phyloP scores from a whole-genome alignment of 148 eudicot species.

The Dianthus caryophyllus region DNA sequence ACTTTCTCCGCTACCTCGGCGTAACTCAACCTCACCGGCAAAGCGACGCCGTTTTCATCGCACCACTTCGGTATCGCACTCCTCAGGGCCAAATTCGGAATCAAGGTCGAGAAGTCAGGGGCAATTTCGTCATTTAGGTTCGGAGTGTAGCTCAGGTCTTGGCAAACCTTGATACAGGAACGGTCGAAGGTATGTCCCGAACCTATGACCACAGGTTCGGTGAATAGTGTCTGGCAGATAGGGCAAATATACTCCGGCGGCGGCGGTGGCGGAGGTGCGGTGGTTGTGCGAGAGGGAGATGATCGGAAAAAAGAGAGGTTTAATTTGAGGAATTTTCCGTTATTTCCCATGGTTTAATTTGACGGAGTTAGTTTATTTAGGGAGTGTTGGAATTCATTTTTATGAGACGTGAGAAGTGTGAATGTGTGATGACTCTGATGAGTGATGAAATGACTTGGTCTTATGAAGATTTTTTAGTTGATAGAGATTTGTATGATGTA shows the following conservation, averaged over 20 bases:
- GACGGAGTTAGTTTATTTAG: background rate
- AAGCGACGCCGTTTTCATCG: slow-evolving; percentile 26
- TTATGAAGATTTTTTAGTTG: background rate
- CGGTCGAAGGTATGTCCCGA: slow-evolving; percentile 88
- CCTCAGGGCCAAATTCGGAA: slow-evolving; percentile 61
- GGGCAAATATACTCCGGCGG: slow-evolving; percentile 75
- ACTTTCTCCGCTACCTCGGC: slow-evolving; percentile 12
- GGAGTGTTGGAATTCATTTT: background rate
- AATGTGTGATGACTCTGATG: too few relatives aligned
- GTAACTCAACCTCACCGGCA: slow-evolving; percentile 31
- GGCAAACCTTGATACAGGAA: slow-evolving; percentile 47
- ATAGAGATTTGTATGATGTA: background rate
- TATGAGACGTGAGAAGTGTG: background rate
- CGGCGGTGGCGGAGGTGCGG: slow-evolving; percentile 18
- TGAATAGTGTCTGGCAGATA: slow-evolving; percentile 47
- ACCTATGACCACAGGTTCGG: slow-evolving; percentile 62
- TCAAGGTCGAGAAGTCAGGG: slow-evolving; percentile 44
- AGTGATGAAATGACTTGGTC: background rate
- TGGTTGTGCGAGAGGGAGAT: slow-evolving; percentile 8
- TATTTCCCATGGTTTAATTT: slow-evolving; percentile 19
- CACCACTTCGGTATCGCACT: slow-evolving; percentile 69
- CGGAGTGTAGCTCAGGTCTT: slow-evolving; percentile 39
- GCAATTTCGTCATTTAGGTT: slow-evolving; percentile 42
- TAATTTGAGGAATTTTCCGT: slow-evolving; percentile 28
- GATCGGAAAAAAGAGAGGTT: slow-evolving; percentile 23